Percentiles rank a stretch among this genome's conserved stretches.
Evolutionary conservation across 148 eudicot genomes (phyloP).

Genomic region (Chenopodium formosanum): DNA sequence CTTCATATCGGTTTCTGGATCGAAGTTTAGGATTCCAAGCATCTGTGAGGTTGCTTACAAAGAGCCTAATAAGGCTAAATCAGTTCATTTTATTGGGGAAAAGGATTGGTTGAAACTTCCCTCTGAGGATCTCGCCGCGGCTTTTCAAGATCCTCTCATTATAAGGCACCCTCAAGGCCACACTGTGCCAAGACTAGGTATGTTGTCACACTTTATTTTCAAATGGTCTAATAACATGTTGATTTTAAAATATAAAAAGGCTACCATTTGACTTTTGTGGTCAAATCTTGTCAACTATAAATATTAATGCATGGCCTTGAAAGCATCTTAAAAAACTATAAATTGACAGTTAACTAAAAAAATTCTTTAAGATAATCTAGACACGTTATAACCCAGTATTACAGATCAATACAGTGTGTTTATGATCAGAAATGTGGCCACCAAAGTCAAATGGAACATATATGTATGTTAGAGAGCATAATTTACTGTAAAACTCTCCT

Average conservation of each 20-base stretch:
- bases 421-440: not conserved
- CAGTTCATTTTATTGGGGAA: constrained; percentile 77
- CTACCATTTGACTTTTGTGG: not conserved
- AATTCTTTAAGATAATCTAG: not conserved
- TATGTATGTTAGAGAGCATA: not conserved
- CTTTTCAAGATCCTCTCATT: constrained; percentile 67
- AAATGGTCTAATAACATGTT: not conserved
- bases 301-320: not conserved
- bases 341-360: not conserved
- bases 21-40: constrained; percentile 59
- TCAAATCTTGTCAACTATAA: not conserved
- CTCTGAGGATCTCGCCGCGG: constrained; percentile 66
- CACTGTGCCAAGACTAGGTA: constrained; percentile 80
- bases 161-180: constrained; percentile 84
- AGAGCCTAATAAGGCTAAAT: constrained; percentile 58
- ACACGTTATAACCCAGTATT: not conserved
- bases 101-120: constrained; percentile 79
- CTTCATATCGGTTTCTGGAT: constrained; percentile 66
- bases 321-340: not conserved
- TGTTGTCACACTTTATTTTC: not conserved
- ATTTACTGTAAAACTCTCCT: not conserved
- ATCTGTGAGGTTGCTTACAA: constrained; percentile 69
- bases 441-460: not conserved
- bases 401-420: not conserved
- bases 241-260: no score